A percentile compares a stretch with the other conserved stretches of the same genome.
Evolutionary conservation across 2,329 filamentous ascomycete genomes (phyloP).

Genomic region (Xylariomycetidae sp.): DNA sequence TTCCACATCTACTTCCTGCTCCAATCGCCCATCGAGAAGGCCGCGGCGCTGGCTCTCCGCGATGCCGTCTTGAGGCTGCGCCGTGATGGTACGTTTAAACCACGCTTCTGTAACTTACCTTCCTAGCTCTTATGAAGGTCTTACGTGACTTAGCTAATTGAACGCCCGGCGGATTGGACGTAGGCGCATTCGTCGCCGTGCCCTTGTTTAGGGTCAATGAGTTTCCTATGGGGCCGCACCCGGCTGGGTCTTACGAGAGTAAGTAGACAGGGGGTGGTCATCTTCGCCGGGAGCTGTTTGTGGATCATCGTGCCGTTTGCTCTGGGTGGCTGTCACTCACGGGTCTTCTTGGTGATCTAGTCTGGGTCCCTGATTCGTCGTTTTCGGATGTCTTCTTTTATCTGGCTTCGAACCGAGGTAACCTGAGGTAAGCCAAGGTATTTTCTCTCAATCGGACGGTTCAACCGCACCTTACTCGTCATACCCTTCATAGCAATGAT

Average conservation of each 20-base stretch:
- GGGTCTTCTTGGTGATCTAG: slow-evolving; percentile 5
- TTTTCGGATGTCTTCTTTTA: slow-evolving; percentile 32
- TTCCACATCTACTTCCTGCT: slow-evolving; percentile 31
- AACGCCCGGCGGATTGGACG: too few relatives aligned
- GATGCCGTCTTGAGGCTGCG: slow-evolving; percentile 28
- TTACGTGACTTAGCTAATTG: too few relatives aligned
- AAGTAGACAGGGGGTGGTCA: too few relatives aligned
- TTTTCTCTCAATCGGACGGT: too few relatives aligned
- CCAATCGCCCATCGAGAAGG: slow-evolving; percentile 26
- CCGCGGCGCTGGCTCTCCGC: slow-evolving; percentile 28
- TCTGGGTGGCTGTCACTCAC: too few relatives aligned
- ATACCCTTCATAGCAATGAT: too few relatives aligned
- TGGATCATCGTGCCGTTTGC: too few relatives aligned
- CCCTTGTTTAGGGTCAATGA: slow-evolving; percentile 28
- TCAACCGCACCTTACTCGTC: too few relatives aligned
- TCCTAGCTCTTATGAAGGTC: too few relatives aligned
- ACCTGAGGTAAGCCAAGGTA: slow-evolving; percentile 22
- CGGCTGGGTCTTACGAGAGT: slow-evolving; percentile 31
- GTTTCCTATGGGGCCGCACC: slow-evolving; percentile 29
- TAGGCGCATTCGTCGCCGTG: slow-evolving; percentile 31
- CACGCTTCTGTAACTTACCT: too few relatives aligned
- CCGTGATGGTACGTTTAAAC: slow-evolving; percentile 26
- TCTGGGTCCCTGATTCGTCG: slow-evolving; percentile 30
- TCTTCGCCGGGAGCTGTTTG: too few relatives aligned
- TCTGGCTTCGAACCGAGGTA: slow-evolving; percentile 26